Evolutionary conservation across 1,284 basidiomycete species (phyloP).

Genomic region (Papiliotrema laurentii): DNA sequence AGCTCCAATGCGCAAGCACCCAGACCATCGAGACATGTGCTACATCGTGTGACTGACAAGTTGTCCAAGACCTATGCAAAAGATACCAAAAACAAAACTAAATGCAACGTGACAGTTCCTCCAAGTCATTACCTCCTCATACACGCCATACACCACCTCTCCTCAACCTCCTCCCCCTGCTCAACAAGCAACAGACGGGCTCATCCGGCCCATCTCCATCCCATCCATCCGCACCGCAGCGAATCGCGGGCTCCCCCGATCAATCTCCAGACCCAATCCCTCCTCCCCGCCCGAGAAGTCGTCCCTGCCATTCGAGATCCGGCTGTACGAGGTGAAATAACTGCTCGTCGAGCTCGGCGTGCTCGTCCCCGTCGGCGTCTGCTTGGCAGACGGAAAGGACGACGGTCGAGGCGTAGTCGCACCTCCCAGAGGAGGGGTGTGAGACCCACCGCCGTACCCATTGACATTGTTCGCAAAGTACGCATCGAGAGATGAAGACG

Average conservation of each 20-base stretch:
- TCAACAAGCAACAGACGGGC: slow-evolving; percentile 3
- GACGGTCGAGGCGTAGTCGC: neutral
- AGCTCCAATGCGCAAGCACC: too few species aligned
- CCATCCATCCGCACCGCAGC: neutral
- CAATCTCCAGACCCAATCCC: neutral
- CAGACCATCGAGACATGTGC: too few species aligned
- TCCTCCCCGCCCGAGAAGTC: slow-evolving; percentile 14
- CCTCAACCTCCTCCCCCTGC: too few species aligned
- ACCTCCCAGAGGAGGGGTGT: neutral
- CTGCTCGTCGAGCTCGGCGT: slow-evolving; percentile 14
- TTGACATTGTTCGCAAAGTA: slow-evolving; percentile 36
- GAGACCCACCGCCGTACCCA: too few species aligned
- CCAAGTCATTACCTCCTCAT: too few species aligned
- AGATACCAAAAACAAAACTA: too few species aligned
- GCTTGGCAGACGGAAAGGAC: neutral
- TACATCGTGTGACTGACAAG: too few species aligned
- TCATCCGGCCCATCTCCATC: slow-evolving; percentile 2
- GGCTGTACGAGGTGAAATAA: slow-evolving; percentile 12
- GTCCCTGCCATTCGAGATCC: slow-evolving; percentile 11
- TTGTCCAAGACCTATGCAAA: too few species aligned
- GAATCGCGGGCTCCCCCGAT: slow-evolving; percentile 1
- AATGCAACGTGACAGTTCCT: too few species aligned
- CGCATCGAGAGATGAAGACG: slow-evolving; percentile 38
- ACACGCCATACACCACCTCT: too few species aligned
- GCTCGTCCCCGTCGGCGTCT: neutral